phyloP scores from a whole-genome alignment of 2,329 filamentous ascomycete genomes.

The Beauveria australis region DNA sequence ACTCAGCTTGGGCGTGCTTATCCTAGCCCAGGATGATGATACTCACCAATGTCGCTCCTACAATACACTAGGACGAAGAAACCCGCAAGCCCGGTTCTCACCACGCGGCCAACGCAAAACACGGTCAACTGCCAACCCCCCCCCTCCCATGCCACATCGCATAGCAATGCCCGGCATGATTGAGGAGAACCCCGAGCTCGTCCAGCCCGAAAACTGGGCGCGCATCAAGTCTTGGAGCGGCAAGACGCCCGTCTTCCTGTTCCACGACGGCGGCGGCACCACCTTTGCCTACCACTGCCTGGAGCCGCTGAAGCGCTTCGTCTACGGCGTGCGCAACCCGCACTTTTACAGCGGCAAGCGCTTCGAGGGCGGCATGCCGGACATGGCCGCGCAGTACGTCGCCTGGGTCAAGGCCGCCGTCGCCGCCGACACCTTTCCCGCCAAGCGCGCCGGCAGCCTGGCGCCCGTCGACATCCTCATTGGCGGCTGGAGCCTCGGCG shows the following conservation, averaged over 20 bases:
- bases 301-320: conserved; percentile 35
- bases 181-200: conserved; percentile 23
- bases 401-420: conserved; percentile 34
- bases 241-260: conserved; percentile 42
- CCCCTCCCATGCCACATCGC: not conserved
- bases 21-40: not conserved
- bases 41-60: not conserved
- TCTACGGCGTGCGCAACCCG: conserved; percentile 50
- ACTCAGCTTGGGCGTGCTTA: not conserved
- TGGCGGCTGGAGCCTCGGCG: conserved; percentile 50
- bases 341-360: conserved; percentile 36
- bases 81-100: not conserved
- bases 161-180: conserved; percentile 14
- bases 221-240: conserved; percentile 15
- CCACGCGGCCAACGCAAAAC: not conserved
- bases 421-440: conserved; percentile 20
- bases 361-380: conserved; percentile 43
- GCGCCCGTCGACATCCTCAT: conserved; percentile 34
- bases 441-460: conserved; percentile 15
- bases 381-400: conserved; percentile 47
- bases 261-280: conserved; percentile 56
- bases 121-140: not conserved
- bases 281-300: conserved; percentile 50
- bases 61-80: not conserved
- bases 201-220: conserved; percentile 27